These are phyloP conservation scores for Cenococcum geophilum DNA, from an alignment of 495 filamentous ascomycete species.

Conservation along the genomic window DNA sequence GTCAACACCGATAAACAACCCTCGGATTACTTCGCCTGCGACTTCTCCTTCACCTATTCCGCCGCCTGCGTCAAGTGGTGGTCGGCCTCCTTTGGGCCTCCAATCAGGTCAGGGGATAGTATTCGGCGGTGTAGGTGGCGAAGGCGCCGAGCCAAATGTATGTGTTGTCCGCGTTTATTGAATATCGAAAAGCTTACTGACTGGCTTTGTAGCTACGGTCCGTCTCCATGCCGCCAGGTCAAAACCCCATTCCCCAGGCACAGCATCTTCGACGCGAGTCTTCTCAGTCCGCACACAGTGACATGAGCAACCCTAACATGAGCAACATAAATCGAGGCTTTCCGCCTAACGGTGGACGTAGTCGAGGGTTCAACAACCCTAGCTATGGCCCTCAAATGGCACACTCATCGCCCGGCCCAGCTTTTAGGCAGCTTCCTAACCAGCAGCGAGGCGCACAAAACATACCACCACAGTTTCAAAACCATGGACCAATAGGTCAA, in stretches of 20 bases:
- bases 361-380: slow-evolving; percentile 48
- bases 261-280: slow-evolving; percentile 77
- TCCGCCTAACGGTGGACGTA: slow-evolving; percentile 53
- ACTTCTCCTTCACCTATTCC: slow-evolving; percentile 88
- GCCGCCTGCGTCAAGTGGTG: slow-evolving; percentile 63
- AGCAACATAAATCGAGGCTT: slow-evolving; percentile 30
- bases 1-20: slow-evolving; percentile 40
- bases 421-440: slow-evolving; percentile 52
- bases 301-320: slow-evolving; percentile 59
- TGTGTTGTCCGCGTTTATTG: slow-evolving; percentile 38
- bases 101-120: slow-evolving; percentile 55
- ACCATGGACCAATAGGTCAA: slow-evolving; percentile 49
- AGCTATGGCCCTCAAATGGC: slow-evolving; percentile 53
- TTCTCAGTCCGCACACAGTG: slow-evolving; percentile 70
- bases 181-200: slow-evolving; percentile 2
- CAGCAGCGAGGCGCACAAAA: slow-evolving; percentile 57
- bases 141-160: slow-evolving; percentile 56
- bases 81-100: slow-evolving; percentile 67
- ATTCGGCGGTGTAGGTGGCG: slow-evolving; percentile 75
- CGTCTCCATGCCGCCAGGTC: slow-evolving; percentile 54
- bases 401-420: slow-evolving; percentile 54
- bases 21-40: slow-evolving; percentile 53
- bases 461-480: slow-evolving; percentile 62
- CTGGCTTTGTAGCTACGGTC: slow-evolving; percentile 46
- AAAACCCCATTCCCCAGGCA: slow-evolving; percentile 55